phyloP scores from a whole-genome alignment of 2,329 filamentous ascomycete species.

The Venturiaceae sp. region DNA sequence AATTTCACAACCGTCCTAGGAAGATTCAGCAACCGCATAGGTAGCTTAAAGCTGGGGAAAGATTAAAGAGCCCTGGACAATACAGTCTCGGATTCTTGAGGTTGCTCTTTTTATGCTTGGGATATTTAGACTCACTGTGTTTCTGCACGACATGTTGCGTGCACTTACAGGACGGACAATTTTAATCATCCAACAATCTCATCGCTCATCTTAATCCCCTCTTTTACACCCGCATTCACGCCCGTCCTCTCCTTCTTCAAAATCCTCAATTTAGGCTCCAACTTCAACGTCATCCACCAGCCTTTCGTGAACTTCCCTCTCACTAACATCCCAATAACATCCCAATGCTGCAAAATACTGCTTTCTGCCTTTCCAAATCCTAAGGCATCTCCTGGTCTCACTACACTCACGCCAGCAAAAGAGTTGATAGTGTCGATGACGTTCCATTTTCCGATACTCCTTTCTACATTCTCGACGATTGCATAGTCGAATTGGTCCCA shows the following conservation, averaged over 20 bases:
- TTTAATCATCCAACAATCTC: background rate
- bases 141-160: too few species aligned
- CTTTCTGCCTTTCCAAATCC: constrained; percentile 13
- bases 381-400: constrained; percentile 30
- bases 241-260: constrained; percentile 25
- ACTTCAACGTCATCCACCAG: constrained; percentile 45
- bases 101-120: too few species aligned
- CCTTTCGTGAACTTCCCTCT: constrained; percentile 28
- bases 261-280: constrained; percentile 45
- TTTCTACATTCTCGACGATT: constrained; percentile 41
- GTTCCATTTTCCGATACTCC: constrained; percentile 42
- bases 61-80: too few species aligned
- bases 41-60: too few species aligned
- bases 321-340: constrained; percentile 14
- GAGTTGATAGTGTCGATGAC: constrained; percentile 39
- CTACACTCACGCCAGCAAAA: constrained; percentile 38
- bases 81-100: too few species aligned
- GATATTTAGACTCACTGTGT: too few species aligned
- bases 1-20: too few species aligned
- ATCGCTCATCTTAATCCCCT: background rate
- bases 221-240: background rate
- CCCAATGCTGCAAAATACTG: constrained; percentile 19
- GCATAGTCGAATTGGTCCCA: constrained; percentile 52
- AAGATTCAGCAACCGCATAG: too few species aligned
- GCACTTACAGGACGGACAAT: too few species aligned